Evolutionary conservation across 495 filamentous ascomycete genomes (phyloP), one percentile per base, ranked within the genome.

Genomic region (Delitschia confertaspora): DNA sequence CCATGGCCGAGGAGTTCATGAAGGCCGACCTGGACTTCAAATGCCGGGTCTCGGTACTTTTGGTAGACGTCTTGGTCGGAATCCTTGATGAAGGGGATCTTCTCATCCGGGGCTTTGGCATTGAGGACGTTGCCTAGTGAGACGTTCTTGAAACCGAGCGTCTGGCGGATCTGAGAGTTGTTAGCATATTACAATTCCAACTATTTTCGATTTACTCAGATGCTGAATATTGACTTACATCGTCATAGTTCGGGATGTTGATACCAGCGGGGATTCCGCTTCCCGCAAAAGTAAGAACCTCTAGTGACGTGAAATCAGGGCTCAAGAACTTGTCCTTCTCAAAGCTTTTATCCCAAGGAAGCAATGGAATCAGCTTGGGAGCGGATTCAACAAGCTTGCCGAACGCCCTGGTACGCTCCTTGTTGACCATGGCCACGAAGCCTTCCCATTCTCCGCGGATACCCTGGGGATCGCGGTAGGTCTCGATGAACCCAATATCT

Each of bases 381-480:
- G 91, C 88, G 21, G 78, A 69, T 25, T 80, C 74, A 4, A 96
- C 91, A 0, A 98, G 72, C 39, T 80, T 78, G 3, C 80, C 82
- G 48, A 98, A 98, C n/a, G 87, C 87, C 37, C 72, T 72, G 1
- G 91, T 98, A 6, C 88, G 82, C 60, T 95, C 91, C 56, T 88
- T 62, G 49, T 88, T 88, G 23, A 84, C 76, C 70, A 69, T 65
- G 23, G 83, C 82, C 38, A 83, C 84, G 55, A 94, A 91, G 0
- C 87, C 89, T 62, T 96, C 89, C 91, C 91, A 98, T 60, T 98
- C 91, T n/a, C 84, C 88, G 38, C 89, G 72, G 8, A 94, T 78
- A 33, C 91, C 89, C 40, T 86, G 82, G 1, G 91, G 91, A 60
- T 98, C 91, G 37, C 91, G 76, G 58, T 96, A 98, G 0, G 88